phyloP scores from a whole-genome alignment of 495 filamentous ascomycete species.

The Achaetomiella virescens region DNA sequence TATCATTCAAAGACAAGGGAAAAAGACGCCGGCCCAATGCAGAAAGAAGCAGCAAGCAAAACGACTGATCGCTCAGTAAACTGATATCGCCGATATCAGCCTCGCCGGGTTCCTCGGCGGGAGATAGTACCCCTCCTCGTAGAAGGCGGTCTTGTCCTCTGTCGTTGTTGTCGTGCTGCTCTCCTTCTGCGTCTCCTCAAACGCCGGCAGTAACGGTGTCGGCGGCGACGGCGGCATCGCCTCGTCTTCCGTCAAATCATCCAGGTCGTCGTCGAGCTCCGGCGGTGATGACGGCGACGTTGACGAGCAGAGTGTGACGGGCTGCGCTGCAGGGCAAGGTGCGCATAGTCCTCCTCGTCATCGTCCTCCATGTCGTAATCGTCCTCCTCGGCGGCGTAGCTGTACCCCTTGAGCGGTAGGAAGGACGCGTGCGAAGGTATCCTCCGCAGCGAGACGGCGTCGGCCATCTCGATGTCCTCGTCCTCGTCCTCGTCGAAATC shows the following conservation, averaged over 20 bases:
- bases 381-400: conserved; percentile 21
- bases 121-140: conserved; percentile 58
- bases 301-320: conserved; percentile 66
- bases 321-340: conserved; percentile 67
- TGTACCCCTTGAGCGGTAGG: conserved; percentile 9
- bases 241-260: conserved; percentile 61
- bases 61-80: conserved; percentile 32
- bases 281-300: conserved; percentile 44
- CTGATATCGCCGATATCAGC: conserved; percentile 44
- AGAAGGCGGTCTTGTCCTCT: conserved; percentile 46
- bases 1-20: conserved; percentile 2
- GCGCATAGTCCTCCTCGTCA: conserved; percentile 62
- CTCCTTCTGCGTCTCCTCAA: conserved; percentile 46
- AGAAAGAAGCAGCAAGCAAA: conserved; percentile 26
- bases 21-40: conserved; percentile 40
- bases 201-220: conserved; percentile 55
- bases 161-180: conserved; percentile 15
- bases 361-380: conserved; percentile 60
- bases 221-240: conserved; percentile 83
- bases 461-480: conserved; percentile 50
- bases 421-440: conserved; percentile 33
- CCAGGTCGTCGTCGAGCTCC: conserved; percentile 66
- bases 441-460: conserved; percentile 41
- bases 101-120: conserved; percentile 42
- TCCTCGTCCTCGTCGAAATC: conserved; percentile 42